Percentiles rank a stretch among this genome's conserved stretches.
Conservation (phyloP, 2,329 filamentous ascomycete genomes). For the Diplodia mutila region DNA sequence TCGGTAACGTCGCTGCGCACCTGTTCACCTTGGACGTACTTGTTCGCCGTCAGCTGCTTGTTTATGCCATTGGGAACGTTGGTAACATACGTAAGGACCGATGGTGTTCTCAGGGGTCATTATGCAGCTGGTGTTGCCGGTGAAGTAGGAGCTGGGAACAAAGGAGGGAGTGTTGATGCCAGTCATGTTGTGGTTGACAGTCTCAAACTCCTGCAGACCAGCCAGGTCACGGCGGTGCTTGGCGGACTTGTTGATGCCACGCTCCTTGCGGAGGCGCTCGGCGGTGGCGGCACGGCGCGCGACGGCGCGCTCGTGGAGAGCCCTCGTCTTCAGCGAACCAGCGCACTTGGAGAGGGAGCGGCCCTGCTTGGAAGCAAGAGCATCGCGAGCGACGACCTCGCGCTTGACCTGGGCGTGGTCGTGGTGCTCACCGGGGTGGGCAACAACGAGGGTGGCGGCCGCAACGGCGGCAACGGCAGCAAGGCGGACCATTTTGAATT, state of each 20-base stretch:
- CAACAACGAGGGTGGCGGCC: conserved; percentile 31
- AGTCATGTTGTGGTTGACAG: conserved; percentile 39
- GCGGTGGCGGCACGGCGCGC: conserved; percentile 32
- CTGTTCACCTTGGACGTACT: conserved; percentile 55
- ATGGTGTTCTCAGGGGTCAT: conserved; percentile 40
- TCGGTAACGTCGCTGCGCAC: conserved; percentile 55
- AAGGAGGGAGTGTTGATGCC: conserved; percentile 31
- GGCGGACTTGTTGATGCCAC: conserved; percentile 30
- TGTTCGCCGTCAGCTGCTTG: not conserved
- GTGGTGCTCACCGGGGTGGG: conserved; percentile 42
- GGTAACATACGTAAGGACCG: conserved; percentile 35
- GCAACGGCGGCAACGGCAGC: conserved; percentile 31
- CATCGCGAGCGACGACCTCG: conserved; percentile 36
- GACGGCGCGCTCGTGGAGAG: conserved; percentile 32
- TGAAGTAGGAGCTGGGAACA: conserved; percentile 35
- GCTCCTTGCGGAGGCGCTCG: conserved; percentile 33
- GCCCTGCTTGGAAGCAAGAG: conserved; percentile 31
- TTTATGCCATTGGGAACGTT: not conserved
- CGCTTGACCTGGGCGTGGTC: conserved; percentile 37
- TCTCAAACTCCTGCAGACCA: conserved; percentile 36
- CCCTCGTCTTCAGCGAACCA: conserved; percentile 31
- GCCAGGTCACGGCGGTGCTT: conserved; percentile 37
- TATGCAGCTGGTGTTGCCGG: conserved; percentile 40
- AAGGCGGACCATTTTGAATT: conserved; percentile 32
- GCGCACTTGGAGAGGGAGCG: conserved; percentile 33